phyloP scores from a whole-genome alignment of 2,329 filamentous ascomycete genomes.

The Ambrosiella xylebori region DNA sequence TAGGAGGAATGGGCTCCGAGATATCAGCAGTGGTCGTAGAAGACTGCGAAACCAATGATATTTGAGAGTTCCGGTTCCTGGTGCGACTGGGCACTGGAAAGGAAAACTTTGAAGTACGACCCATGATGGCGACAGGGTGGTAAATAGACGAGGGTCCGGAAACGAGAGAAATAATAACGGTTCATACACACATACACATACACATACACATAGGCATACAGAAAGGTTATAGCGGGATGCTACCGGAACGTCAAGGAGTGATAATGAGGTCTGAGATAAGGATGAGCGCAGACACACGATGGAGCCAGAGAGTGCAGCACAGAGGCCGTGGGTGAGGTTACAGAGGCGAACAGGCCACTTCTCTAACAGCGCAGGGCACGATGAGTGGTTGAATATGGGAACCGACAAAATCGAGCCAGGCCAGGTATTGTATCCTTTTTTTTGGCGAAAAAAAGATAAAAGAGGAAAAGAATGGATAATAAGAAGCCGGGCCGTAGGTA shows the following conservation, averaged over 20 bases:
- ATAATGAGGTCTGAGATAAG: slow-evolving; percentile 8
- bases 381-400: not conserved
- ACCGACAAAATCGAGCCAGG: not conserved
- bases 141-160: not conserved
- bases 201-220: not conserved
- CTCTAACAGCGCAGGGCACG: not conserved
- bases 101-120: slow-evolving; percentile 13
- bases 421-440: not conserved
- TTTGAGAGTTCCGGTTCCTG: slow-evolving; percentile 11
- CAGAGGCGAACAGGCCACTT: slow-evolving; percentile 1
- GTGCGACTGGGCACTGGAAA: slow-evolving; percentile 11
- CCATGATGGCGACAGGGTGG: slow-evolving; percentile 6
- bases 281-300: slow-evolving; percentile 7
- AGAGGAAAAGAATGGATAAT: not conserved
- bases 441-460: no score
- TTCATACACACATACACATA: no score
- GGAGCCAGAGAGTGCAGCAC: slow-evolving; percentile 7
- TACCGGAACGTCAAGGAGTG: slow-evolving; percentile 11
- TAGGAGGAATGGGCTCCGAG: slow-evolving; percentile 2
- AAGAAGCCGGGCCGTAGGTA: not conserved
- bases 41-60: slow-evolving; percentile 3
- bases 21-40: not conserved
- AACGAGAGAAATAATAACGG: not conserved
- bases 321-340: slow-evolving; percentile 3
- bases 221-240: slow-evolving; percentile 6